Conservation (phyloP, 1,284 basidiomycete genomes). For the Heterobasidion occidentale region DNA sequence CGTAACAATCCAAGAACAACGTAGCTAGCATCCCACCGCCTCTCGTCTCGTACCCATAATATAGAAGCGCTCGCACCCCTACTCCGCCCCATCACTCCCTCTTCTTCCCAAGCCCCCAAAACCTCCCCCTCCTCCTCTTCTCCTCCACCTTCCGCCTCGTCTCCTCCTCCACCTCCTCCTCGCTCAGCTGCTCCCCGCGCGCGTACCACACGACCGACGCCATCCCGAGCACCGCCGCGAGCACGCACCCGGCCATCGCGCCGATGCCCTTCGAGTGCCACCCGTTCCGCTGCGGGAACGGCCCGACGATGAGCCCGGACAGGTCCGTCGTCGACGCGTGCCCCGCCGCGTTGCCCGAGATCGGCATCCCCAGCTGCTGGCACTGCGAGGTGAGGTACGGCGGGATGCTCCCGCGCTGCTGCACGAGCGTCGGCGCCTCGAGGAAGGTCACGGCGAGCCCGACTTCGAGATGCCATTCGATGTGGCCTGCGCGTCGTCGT, state of each 20-base stretch:
- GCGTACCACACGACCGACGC: conserved; percentile 78
- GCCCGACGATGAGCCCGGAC: conserved; percentile 53
- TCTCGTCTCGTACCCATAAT: too few species aligned
- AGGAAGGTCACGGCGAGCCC: conserved; percentile 76
- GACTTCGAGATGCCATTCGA: conserved; percentile 75
- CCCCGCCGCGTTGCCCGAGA: conserved; percentile 77
- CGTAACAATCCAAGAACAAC: too few species aligned
- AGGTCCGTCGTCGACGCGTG: conserved; percentile 57
- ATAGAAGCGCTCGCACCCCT: too few species aligned
- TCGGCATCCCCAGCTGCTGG: conserved; percentile 44
- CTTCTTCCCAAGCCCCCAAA: conserved; percentile 10
- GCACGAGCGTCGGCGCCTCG: conserved; percentile 63
- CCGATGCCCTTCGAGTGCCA: conserved; percentile 78
- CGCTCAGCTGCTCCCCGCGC: conserved; percentile 52
- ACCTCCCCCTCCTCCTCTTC: conserved; percentile 33
- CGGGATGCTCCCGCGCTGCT: conserved; percentile 35
- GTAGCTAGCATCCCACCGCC: too few species aligned
- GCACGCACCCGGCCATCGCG: conserved; percentile 51
- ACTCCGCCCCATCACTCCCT: neutral
- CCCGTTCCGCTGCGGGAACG: conserved; percentile 64
- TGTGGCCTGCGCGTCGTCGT: conserved; percentile 43
- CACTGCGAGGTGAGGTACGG: conserved; percentile 62
- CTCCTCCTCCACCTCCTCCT: conserved; percentile 74
- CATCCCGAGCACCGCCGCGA: conserved; percentile 81
- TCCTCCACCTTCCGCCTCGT: conserved; percentile 43